Conservation (phyloP, 768 basidiomycete genomes). For the Mycena kentingensis region DNA sequence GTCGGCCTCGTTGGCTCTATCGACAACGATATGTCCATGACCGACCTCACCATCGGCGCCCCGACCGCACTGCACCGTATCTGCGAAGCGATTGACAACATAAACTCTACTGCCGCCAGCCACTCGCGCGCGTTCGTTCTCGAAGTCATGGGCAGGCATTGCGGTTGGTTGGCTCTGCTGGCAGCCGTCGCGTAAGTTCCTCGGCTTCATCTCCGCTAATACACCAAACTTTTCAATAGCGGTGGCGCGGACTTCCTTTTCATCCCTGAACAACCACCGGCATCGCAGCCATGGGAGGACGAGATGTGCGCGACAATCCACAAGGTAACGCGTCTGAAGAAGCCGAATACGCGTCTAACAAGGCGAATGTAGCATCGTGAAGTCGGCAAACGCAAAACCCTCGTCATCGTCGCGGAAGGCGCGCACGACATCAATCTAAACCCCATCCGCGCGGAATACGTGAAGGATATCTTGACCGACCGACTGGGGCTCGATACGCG, state of each 20-base stretch:
- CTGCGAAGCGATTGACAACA: constrained; percentile 97
- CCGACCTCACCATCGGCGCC: constrained; percentile 95
- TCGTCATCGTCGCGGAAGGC: constrained; percentile 97
- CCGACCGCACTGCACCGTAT: constrained; percentile 95
- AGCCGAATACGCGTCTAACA: no score
- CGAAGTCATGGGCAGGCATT: constrained; percentile 99
- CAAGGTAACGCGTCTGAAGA: no score
- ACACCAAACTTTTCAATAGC: no score
- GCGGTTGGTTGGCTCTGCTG: constrained; percentile 96
- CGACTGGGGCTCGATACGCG: constrained; percentile 91
- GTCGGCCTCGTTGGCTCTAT: constrained; percentile 99
- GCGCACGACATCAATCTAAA: constrained; percentile 86
- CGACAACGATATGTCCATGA: constrained; percentile 99
- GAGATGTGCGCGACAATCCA: constrained; percentile 87
- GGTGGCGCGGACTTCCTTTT: constrained; percentile 96
- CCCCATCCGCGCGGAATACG: constrained; percentile 88
- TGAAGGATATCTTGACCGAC: constrained; percentile 87
- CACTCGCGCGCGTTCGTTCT: constrained; percentile 98
- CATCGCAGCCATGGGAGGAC: constrained; percentile 80
- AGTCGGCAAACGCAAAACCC: constrained; percentile 95
- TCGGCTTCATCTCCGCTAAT: no score
- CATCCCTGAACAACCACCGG: constrained; percentile 92
- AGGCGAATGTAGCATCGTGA: constrained; percentile 69
- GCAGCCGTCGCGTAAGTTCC: constrained; percentile 81
- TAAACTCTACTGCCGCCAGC: constrained; percentile 93